Percentiles rank a stretch among this genome's conserved stretches.
Conservation (phyloP, 305 asterid genomes). For the Ajuga reptans region DNA sequence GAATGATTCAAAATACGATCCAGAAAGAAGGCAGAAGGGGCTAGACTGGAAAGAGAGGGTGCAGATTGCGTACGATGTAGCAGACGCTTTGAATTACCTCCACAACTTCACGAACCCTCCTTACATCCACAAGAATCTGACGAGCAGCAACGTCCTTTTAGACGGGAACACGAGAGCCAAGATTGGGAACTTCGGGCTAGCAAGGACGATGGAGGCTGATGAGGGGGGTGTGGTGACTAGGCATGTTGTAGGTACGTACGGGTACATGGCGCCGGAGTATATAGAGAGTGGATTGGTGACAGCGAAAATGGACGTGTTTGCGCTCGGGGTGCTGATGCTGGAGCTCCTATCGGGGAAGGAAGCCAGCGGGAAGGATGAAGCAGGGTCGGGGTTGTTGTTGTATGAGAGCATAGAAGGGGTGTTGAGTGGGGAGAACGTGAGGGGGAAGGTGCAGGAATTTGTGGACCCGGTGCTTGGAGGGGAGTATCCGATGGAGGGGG, state of each 20-base stretch:
- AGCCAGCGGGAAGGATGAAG: neutral
- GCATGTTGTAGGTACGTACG: conserved; percentile 54
- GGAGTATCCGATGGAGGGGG: conserved; percentile 41
- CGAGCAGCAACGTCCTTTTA: conserved; percentile 40
- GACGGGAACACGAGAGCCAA: conserved; percentile 46
- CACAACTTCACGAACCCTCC: conserved; percentile 58
- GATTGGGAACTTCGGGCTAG: conserved; percentile 40
- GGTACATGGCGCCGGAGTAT: conserved; percentile 61
- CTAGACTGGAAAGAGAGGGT: conserved; percentile 50
- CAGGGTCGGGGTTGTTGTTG: conserved; percentile 13
- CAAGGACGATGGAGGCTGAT: conserved; percentile 24
- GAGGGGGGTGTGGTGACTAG: conserved; percentile 31
- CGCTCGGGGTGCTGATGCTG: conserved; percentile 49
- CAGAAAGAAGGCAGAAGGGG: too few species aligned
- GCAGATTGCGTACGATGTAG: conserved; percentile 45
- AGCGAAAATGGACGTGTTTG: conserved; percentile 52
- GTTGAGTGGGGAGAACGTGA: conserved; percentile 34
- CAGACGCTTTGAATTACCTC: conserved; percentile 53
- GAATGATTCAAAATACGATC: too few species aligned
- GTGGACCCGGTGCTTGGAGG: conserved; percentile 38
- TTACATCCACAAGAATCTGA: conserved; percentile 54
- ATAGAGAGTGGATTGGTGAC: conserved; percentile 53
- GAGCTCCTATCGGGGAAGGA: conserved; percentile 57
- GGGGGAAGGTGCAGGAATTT: conserved; percentile 35
- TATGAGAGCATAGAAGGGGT: conserved; percentile 27